phyloP scores from a whole-genome alignment of 306 rosid genomes.

The Rosa lucieae region DNA sequence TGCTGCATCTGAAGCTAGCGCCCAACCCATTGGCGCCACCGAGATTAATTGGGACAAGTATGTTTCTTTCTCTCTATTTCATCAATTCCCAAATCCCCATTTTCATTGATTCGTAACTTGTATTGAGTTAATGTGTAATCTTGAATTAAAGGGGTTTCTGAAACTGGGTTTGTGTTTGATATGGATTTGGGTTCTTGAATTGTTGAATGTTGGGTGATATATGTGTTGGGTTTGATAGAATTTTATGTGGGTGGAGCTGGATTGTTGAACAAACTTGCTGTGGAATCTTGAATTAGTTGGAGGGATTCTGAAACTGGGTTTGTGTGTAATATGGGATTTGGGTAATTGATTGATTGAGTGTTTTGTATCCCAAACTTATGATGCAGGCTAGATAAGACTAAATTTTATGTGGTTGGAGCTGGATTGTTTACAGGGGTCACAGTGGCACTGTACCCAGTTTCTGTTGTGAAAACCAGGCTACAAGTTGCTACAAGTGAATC shows the following conservation, averaged over 20 bases:
- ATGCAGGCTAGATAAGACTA: constrained; percentile 82
- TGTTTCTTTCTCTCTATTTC: constrained; percentile 1
- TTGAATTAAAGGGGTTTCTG: background rate
- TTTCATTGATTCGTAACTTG: background rate
- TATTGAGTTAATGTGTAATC: background rate
- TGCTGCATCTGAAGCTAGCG: constrained; percentile 37
- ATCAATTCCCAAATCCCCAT: background rate
- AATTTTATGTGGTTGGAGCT: constrained; percentile 82
- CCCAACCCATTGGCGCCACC: constrained; percentile 60
- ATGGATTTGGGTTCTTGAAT: background rate
- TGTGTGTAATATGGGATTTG: background rate
- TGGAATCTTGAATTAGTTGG: background rate
- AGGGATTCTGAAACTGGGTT: background rate
- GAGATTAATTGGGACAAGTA: constrained; percentile 97
- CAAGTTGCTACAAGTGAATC: constrained; percentile 83
- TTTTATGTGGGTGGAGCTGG: too few species aligned
- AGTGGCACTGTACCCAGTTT: constrained; percentile 78
- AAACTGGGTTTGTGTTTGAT: constrained; percentile 6
- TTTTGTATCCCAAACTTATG: constrained; percentile 2
- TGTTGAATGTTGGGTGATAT: background rate
- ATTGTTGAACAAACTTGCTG: background rate
- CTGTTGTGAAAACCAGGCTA: constrained; percentile 85
- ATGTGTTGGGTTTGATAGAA: background rate
- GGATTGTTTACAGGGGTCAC: constrained; percentile 90
- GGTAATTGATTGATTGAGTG: background rate